Conservation (phyloP, 495 filamentous ascomycete species). For the Hypoxylon trugodes region DNA sequence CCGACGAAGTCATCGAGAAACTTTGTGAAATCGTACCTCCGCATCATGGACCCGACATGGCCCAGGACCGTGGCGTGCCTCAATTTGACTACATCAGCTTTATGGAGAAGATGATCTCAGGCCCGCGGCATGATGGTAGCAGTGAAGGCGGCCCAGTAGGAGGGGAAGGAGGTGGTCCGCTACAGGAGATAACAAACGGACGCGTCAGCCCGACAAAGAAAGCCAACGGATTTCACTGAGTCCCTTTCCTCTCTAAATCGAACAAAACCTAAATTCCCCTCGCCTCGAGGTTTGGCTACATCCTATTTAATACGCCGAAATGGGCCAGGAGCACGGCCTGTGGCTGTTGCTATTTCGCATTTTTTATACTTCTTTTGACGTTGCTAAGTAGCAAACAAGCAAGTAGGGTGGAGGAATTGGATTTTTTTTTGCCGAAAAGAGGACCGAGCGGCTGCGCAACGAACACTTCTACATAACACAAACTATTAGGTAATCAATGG, state of each 20-base stretch:
- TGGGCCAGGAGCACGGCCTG: not conserved
- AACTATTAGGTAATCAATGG: too few species aligned
- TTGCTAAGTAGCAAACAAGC: not conserved
- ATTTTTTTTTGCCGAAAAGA: too few species aligned
- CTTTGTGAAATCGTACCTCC: conserved; percentile 84
- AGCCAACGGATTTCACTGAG: conserved; percentile 40
- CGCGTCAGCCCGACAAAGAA: conserved; percentile 46
- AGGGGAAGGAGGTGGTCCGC: conserved; percentile 11
- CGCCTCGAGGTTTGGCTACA: not conserved
- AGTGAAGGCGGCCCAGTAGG: not conserved
- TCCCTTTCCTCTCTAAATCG: not conserved
- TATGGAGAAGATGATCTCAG: conserved; percentile 78
- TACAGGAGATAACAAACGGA: conserved; percentile 45
- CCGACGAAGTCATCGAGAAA: conserved; percentile 94
- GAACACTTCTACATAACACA: too few species aligned
- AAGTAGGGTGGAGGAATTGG: not conserved
- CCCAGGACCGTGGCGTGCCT: conserved; percentile 75
- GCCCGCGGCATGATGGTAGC: conserved; percentile 6
- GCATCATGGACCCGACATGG: conserved; percentile 79
- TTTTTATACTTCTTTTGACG: conserved; percentile 8
- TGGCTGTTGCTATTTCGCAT: conserved; percentile 13
- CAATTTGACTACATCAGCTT: conserved; percentile 94
- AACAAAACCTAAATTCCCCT: too few species aligned
- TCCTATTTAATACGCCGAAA: conserved; percentile 8
- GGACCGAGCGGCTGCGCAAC: too few species aligned